Evolutionary conservation across 2,329 filamentous ascomycete species (phyloP), one percentile per base, ranked within the genome.

Genomic region (Basipetospora sp.): DNA sequence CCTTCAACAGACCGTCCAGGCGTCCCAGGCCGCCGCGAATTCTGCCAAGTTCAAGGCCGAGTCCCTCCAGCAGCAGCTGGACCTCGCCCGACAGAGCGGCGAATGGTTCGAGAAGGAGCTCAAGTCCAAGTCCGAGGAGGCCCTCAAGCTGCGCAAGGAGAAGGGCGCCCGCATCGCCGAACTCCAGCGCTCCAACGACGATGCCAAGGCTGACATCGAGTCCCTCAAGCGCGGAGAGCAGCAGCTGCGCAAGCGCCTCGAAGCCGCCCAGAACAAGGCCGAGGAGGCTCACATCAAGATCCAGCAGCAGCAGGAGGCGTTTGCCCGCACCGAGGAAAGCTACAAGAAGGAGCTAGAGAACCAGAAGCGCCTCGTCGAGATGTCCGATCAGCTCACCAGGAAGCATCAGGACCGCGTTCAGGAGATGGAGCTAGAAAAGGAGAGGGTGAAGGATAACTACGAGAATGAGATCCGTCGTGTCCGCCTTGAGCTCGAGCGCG

Each of bases 71-170:
- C 87, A 94, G 55, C 87, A 96, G 55, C 69, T 96, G 26, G 85
- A 93, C 30, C 67, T 92, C 40, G 75, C 88, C 14, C 86, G 85
- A 54, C 81, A 80, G 50, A 94, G 86, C 61, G 83, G 84, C 45
- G 88, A 96, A 49, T 98, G 86, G 82, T 80, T 90, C 40, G 85
- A 94, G 52, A 77, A 70, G 30, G 90, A 98, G 56, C 70, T 96
- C 16, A 88, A 93, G 63, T 87, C 83, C 1, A 93, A 94, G 61
- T 79, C 74, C 43, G 74, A 78, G 8, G 90, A 98, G 53, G 77
- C 85, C 34, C 72, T 88, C 46, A 94, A 87, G 52, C 88, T 82
- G 58, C 77, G 90, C 44, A 96, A 94, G 53, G 90, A 98, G 54
- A 96, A 94, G 67, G 83, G 83, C 44, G 79, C 85, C 2, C 80